Evolutionary conservation across 768 basidiomycete species (phyloP).

Genomic region (Lactarius hatsudake): DNA sequence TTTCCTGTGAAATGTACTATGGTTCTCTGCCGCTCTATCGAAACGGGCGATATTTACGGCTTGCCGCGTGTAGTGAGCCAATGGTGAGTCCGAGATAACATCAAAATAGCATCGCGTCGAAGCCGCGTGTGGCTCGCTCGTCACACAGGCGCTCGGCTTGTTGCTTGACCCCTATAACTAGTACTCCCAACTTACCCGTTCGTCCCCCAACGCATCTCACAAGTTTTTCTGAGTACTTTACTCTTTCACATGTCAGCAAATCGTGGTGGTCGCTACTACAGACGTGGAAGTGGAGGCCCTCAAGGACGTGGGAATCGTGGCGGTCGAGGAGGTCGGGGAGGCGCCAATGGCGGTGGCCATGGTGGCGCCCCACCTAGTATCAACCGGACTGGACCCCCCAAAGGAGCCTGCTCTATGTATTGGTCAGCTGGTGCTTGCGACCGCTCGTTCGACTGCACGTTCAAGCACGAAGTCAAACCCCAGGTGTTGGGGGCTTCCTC

Average conservation of each 20-base stretch:
- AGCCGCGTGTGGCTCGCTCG: background rate
- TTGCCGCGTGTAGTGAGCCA: background rate
- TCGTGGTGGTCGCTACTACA: background rate
- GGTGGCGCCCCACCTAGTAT: background rate
- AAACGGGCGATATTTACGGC: background rate
- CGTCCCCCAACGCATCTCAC: background rate
- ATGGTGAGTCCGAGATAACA: background rate
- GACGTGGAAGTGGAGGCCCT: slow-evolving; percentile 6
- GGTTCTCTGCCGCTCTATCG: background rate
- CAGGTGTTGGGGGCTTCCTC: background rate
- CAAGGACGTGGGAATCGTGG: slow-evolving; percentile 18
- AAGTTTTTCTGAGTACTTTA: background rate
- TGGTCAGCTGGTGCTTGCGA: slow-evolving; percentile 34
- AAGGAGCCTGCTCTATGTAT: slow-evolving; percentile 32
- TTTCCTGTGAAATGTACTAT: background rate
- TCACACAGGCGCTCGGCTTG: background rate
- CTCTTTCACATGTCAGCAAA: slow-evolving; percentile 13
- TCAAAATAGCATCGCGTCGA: background rate
- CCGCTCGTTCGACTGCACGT: slow-evolving; percentile 32
- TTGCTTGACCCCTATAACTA: background rate
- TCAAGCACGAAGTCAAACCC: slow-evolving; percentile 28
- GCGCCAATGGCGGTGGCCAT: slow-evolving; percentile 14
- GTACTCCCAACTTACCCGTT: background rate
- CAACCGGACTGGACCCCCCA: slow-evolving; percentile 21
- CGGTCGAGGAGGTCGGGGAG: slow-evolving; percentile 12